Percentiles rank a stretch among this genome's conserved stretches.
phyloP scores from a whole-genome alignment of 345 rosid genomes.

The Hibiscus trionum region DNA sequence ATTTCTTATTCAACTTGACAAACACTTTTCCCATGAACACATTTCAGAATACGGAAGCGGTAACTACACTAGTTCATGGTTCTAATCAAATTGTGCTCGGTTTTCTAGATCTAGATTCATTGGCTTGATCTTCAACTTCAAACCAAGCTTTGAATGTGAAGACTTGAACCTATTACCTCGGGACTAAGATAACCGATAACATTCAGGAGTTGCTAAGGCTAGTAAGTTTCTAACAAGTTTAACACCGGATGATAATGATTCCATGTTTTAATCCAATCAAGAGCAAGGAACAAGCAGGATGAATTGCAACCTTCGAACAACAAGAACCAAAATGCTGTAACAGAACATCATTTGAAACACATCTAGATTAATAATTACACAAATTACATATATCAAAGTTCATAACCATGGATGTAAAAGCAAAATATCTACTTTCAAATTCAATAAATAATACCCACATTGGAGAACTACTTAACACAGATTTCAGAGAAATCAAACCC shows the following conservation, averaged over 20 bases:
- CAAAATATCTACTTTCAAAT: background rate
- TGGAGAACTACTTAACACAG: background rate
- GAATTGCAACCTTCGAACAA: background rate
- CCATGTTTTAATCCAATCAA: background rate
- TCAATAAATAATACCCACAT: background rate
- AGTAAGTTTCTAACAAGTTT: background rate
- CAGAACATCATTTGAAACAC: background rate
- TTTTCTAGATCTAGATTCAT: background rate
- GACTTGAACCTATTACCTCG: background rate
- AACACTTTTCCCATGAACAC: background rate
- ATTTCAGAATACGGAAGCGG: background rate
- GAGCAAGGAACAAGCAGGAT: background rate
- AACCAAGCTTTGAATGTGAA: background rate
- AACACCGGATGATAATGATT: no score
- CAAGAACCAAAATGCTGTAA: background rate
- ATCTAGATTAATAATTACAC: background rate
- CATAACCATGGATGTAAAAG: background rate
- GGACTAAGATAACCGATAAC: background rate
- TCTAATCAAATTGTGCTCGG: no score
- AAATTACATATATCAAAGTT: background rate
- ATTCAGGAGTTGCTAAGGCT: background rate
- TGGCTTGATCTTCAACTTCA: background rate
- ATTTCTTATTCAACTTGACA: background rate
- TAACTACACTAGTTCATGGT: background rate
- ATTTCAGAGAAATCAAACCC: conserved; percentile 4